Base-by-base conservation (phyloP, 73 alveolate genomes). In the Paramecium pentaurelia region DNA sequence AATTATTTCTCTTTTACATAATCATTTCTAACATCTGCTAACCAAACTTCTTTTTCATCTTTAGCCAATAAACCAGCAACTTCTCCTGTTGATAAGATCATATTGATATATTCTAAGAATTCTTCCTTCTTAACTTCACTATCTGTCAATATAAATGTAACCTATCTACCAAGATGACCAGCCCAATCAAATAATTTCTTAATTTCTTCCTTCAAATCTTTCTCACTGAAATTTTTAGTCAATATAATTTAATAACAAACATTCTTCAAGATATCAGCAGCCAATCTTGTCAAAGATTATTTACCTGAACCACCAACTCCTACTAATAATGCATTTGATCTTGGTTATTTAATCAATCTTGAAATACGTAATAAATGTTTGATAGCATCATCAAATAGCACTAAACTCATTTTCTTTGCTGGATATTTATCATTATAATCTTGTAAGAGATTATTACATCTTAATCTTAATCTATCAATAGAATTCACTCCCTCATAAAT, bases 301-400 rank as follows among this genome's bases (percentile, higher is more conserved):
- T 99, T 99, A 83, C 99, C 99, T 18, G 99, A 98, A 86, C 99
- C 99, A 54, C 99, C 99, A 22, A 99, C 99, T 89, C 99, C 99
- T 73, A 98, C 99, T 58, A 99, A 92, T 96, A 99, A 95, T 60
- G 97, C 97, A 92, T 97, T 97, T 38, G 99, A 99, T 92, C 99
- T 97, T 86, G 98, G 99, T 94, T 97, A 96, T 97, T 97, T 99
- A 73, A 99, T 98, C 88, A 98, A 95, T 58, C 99, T 92, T 58
- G 99, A 95, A 92, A 99, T 98, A 94, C 99, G 97, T 94, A 99
- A 96, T 94, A 99, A 88, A 92, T 99, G 99, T 91, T 97, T 98
- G 58, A 99, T 95, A 54, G 99, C 99, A 93, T 99, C 99, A 94
- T 99, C 99, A 96, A 99, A 99, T 77, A 99, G 99, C 80, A 99